Base-by-base conservation (phyloP, 2,329 filamentous ascomycete species). In the Capronia coronata region DNA sequence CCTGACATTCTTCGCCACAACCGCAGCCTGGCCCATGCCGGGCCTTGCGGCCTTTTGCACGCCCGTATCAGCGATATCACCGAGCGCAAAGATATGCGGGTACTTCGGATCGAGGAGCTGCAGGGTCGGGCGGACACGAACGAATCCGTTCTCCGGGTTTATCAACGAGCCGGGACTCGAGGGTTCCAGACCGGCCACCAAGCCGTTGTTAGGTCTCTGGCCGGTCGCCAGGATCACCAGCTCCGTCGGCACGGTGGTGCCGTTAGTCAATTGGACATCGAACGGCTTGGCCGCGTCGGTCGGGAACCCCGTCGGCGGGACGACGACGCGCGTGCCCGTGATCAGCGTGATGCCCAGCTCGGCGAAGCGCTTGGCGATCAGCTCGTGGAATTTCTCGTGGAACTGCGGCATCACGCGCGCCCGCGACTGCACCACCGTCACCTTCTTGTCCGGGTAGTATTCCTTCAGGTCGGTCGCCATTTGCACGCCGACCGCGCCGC, bases 71-170 rank as follows among this genome's bases (percentile, higher is more conserved):
- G 79, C 75, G 2, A 85, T 77, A 55, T 84, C 81, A 13, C 82
- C 82, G n/a, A 79, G 74, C 1, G 75, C 76, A 56, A 80, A 84
- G 2, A 84, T 68, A 54, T 79, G 72, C 1, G 72, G 68, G 25
- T 45, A 51, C 0, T 55, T 51, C 1, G 69, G 64, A 56, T 77
- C 75, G 5, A 64, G 60, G 11, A 84, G 67, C 54, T 84, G 80
- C 29, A 85, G 67, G 0, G 76, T 80, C 0, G 74, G 69, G 43
- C 72, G 71, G 21, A 83, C 76, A 1, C 67, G 67, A 55, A 82
- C 73, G 51, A 75, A 72, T 1, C 74, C 75, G 0, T 71, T 72
- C 1, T 37, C 32, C 8, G 49, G 64, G 50, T 68, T 68, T 2
- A 67, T 47, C 1, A 68, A 49, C 1, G 62, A 62, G 6, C 56